Evolutionary conservation across 2,329 filamentous ascomycete genomes (phyloP), one percentile per base, ranked within the genome.

Genomic region (Calcarisporium arbuscula): DNA sequence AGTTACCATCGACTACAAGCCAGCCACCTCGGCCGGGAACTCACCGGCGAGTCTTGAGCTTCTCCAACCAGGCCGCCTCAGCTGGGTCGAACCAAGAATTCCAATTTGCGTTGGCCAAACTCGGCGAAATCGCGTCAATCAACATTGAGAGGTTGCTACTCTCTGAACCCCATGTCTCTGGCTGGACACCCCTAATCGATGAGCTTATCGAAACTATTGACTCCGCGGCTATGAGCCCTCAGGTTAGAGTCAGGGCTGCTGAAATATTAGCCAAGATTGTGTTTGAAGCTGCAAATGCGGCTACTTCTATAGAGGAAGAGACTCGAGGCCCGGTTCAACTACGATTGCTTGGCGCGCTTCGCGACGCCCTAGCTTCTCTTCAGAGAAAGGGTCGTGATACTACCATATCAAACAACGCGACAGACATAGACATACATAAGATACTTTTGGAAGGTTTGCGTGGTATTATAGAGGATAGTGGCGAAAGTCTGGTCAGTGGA

Each of bases 391-490:
- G 73, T 19, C 65, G 72, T 3, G 62, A 70, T 8, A 61, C 62
- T 2, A 74, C 74, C 3, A 72, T 82, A 0, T 65, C 74, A 3
- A 72, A 68, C 9, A 74, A 78, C 35, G 62, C 77, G 0, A 78
- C 77, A 0, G 82, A 92, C 45, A 64, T 86, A 14, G 83, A 92
- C 36, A 84, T 94, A 12, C 87, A 95, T 53, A 81, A 81, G 43
- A 77, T 84, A 34, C 70, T 85, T 17, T 70, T 95, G 2, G 86
- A 94, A 44, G 82, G 84, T 1, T 65, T 95, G 6, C 88, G 87
- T 54, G 80, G 72, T 36, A 77, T 95, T 15, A 70, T 98, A 3
- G 90, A 96, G 51, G 82, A 88, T 42, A 90, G 83, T 47, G 92
- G 90, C 8, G 89, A 98, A 52, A 80, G 77, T 0, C 71, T 96